Conservation (phyloP, 129 eudicot genomes). For the Gnaphalium uliginosum region DNA sequence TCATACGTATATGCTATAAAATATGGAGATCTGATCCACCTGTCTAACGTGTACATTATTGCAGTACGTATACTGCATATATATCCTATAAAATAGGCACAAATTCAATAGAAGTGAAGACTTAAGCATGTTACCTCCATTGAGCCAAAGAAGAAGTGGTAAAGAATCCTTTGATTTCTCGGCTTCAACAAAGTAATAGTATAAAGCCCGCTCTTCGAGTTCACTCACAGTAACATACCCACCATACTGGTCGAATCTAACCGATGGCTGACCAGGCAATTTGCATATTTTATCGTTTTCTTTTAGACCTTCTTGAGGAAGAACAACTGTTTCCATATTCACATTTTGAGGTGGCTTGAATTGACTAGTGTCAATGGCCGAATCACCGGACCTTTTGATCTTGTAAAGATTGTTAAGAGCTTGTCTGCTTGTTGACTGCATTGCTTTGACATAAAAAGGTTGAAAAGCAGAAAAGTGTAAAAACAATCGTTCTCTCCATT, state of each 20-base stretch:
- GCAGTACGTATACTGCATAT: no score
- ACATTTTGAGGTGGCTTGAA: slow-evolving; percentile 29
- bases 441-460: slow-evolving; percentile 3
- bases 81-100: background rate
- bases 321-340: slow-evolving; percentile 1
- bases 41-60: no score
- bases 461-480: slow-evolving; percentile 27
- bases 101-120: no score
- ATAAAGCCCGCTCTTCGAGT: slow-evolving; percentile 58
- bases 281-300: slow-evolving; percentile 53
- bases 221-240: slow-evolving; percentile 72
- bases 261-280: slow-evolving; percentile 77
- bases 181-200: slow-evolving; percentile 85
- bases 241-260: slow-evolving; percentile 63
- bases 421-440: slow-evolving; percentile 39
- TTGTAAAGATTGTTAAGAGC: slow-evolving; percentile 42
- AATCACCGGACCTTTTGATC: slow-evolving; percentile 30
- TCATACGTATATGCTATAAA: no score
- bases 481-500: slow-evolving; percentile 12
- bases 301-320: slow-evolving; percentile 44
- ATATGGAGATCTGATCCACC: no score
- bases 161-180: slow-evolving; percentile 29
- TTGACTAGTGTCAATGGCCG: slow-evolving; percentile 39
- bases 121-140: slow-evolving; percentile 96
- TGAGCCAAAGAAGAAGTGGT: slow-evolving; percentile 96